These are phyloP conservation scores for Spencermartinsiella europaea DNA, from an alignment of 805 yeast species.

Conservation along the genomic window DNA sequence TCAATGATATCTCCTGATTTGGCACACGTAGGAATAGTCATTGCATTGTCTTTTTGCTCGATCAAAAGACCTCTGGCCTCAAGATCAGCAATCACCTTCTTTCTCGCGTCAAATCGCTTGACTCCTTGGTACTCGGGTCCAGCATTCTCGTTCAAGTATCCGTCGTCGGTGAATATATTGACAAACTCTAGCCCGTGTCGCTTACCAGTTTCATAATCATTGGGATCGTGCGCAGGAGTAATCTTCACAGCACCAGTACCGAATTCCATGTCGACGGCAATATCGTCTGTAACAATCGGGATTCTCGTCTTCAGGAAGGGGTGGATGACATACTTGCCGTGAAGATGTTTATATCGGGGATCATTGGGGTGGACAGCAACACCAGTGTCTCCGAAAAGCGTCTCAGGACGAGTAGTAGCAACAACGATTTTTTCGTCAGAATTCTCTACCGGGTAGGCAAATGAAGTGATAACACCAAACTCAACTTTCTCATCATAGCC, in stretches of 20 bases:
- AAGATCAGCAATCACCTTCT: slow-evolving; percentile 72
- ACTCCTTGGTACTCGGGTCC: slow-evolving; percentile 83
- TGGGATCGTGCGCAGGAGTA: slow-evolving; percentile 97
- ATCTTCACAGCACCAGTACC: slow-evolving; percentile 99
- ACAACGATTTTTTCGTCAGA: slow-evolving; percentile 83
- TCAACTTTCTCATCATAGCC: slow-evolving; percentile 86
- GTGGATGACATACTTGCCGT: slow-evolving; percentile 86
- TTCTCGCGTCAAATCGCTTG: slow-evolving; percentile 93
- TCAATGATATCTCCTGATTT: slow-evolving; percentile 97
- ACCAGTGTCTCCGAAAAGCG: slow-evolving; percentile 96
- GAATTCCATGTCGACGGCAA: slow-evolving; percentile 97
- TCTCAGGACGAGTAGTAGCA: slow-evolving; percentile 99
- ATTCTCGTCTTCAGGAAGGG: slow-evolving; percentile 81
- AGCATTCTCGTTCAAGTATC: slow-evolving; percentile 83
- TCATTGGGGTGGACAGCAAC: slow-evolving; percentile 98
- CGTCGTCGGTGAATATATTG: slow-evolving; percentile 89
- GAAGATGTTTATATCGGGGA: slow-evolving; percentile 85
- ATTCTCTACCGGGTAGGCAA: slow-evolving; percentile 82
- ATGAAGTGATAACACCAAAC: slow-evolving; percentile 95
- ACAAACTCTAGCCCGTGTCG: slow-evolving; percentile 84
- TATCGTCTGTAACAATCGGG: slow-evolving; percentile 85
- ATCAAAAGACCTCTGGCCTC: slow-evolving; percentile 68
- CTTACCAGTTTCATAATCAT: slow-evolving; percentile 95
- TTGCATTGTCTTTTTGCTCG: slow-evolving; percentile 89
- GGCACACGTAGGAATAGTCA: slow-evolving; percentile 90